Evolutionary conservation across 305 asterid species (phyloP).

Genomic region (Fraxinus latifolia): DNA sequence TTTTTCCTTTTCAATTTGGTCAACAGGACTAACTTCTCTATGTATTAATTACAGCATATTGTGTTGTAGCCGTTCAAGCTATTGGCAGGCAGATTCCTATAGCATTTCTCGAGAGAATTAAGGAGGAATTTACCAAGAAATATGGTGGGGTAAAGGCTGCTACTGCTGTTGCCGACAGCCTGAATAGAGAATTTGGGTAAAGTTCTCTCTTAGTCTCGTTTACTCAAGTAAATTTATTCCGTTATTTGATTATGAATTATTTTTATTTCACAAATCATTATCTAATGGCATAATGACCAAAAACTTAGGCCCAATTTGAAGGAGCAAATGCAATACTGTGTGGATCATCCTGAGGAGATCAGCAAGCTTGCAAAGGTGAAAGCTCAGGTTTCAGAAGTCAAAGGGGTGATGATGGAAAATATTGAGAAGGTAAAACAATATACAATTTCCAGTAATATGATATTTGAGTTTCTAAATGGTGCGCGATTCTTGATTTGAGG

Average conservation of each 20-base stretch:
- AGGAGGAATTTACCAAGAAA: constrained; percentile 1
- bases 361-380: background rate
- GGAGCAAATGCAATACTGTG: constrained; percentile 1
- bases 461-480: background rate
- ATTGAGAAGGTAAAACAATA: constrained; percentile 2
- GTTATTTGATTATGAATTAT: background rate
- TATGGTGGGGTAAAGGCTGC: constrained; percentile 9
- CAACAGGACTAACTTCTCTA: background rate
- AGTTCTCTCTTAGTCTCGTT: background rate
- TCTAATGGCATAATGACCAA: background rate
- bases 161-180: background rate
- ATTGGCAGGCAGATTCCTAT: constrained; percentile 13
- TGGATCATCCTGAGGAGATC: constrained; percentile 5
- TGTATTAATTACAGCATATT: background rate
- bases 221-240: background rate
- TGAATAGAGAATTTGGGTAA: constrained; percentile 11
- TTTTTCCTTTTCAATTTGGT: background rate
- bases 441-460: background rate
- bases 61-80: constrained; percentile 2
- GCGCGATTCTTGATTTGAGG: background rate
- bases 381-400: constrained; percentile 1
- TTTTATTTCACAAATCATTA: background rate
- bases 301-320: background rate
- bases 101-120: constrained; percentile 11
- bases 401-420: constrained; percentile 4